These are phyloP conservation scores for Cryoendolithus antarcticus DNA, from an alignment of 2,329 filamentous ascomycete species.

Conservation along the genomic window DNA sequence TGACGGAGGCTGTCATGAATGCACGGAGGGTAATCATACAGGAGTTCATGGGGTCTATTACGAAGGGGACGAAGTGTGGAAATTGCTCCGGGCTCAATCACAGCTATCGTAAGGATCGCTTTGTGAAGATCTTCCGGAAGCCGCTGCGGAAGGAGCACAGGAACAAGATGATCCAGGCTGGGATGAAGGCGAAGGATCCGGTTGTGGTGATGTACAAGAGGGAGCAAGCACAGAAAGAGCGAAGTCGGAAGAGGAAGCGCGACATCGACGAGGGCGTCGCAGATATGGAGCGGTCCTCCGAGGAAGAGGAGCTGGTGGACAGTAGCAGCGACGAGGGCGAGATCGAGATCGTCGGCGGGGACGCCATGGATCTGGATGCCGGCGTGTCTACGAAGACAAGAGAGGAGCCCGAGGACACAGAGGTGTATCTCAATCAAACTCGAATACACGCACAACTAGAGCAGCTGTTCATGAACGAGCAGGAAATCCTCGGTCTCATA, in stretches of 20 bases:
- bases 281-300: conserved; percentile 45
- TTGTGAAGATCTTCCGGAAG: conserved; percentile 87
- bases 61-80: conserved; percentile 56
- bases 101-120: conserved; percentile 75
- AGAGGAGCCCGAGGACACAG: conserved; percentile 33
- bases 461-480: conserved; percentile 75
- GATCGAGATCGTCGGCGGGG: conserved; percentile 32
- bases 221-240: conserved; percentile 26
- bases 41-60: conserved; percentile 66
- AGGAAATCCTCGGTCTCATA: conserved; percentile 69
- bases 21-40: conserved; percentile 65
- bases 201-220: conserved; percentile 46
- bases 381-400: conserved; percentile 22
- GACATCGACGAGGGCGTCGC: conserved; percentile 58
- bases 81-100: conserved; percentile 62
- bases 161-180: conserved; percentile 59
- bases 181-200: conserved; percentile 58
- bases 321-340: conserved; percentile 21
- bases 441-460: conserved; percentile 71
- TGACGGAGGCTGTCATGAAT: conserved; percentile 74
- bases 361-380: conserved; percentile 40
- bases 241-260: conserved; percentile 32
- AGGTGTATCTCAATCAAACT: conserved; percentile 68
- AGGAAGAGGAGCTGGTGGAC: conserved; percentile 26
- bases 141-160: conserved; percentile 62